These are phyloP conservation scores for Candida insectalens DNA, from an alignment of 805 yeast genomes.

Conservation along the genomic window DNA sequence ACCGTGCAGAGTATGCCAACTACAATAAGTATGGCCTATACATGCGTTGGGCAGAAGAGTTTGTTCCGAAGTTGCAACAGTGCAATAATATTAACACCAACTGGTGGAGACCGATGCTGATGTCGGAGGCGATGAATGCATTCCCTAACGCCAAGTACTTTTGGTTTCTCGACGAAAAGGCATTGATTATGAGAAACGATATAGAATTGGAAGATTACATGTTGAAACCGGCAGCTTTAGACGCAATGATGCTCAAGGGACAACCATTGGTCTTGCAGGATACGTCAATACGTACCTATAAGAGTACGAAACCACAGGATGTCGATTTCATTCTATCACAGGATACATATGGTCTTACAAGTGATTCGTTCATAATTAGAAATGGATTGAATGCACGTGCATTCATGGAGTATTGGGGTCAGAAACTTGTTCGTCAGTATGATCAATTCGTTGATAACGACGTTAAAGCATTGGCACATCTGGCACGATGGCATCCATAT, in stretches of 20 bases:
- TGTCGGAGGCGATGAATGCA: constrained; percentile 87
- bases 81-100: constrained; percentile 31
- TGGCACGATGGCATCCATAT: constrained; percentile 91
- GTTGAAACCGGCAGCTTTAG: constrained; percentile 49
- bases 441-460: constrained; percentile 49
- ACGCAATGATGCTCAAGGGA: constrained; percentile 54
- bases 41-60: constrained; percentile 80
- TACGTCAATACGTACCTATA: constrained; percentile 62
- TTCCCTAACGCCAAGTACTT: constrained; percentile 88
- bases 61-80: constrained; percentile 47
- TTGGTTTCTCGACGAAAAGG: constrained; percentile 78
- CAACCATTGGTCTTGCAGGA: constrained; percentile 65
- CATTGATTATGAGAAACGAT: constrained; percentile 64
- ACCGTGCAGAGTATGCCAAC: constrained; percentile 83
- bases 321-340: constrained; percentile 63
- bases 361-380: constrained; percentile 62
- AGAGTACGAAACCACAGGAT: constrained; percentile 42
- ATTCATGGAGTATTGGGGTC: constrained; percentile 72
- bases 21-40: constrained; percentile 74
- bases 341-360: constrained; percentile 49
- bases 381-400: constrained; percentile 59
- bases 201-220: constrained; percentile 53
- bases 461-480: constrained; percentile 70
- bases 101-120: constrained; percentile 56
- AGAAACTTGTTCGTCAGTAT: constrained; percentile 60